Evolutionary conservation across 2,329 filamentous ascomycete species (phyloP), one percentile per base, ranked within the genome.

Genomic region (Neonectria punicea): DNA sequence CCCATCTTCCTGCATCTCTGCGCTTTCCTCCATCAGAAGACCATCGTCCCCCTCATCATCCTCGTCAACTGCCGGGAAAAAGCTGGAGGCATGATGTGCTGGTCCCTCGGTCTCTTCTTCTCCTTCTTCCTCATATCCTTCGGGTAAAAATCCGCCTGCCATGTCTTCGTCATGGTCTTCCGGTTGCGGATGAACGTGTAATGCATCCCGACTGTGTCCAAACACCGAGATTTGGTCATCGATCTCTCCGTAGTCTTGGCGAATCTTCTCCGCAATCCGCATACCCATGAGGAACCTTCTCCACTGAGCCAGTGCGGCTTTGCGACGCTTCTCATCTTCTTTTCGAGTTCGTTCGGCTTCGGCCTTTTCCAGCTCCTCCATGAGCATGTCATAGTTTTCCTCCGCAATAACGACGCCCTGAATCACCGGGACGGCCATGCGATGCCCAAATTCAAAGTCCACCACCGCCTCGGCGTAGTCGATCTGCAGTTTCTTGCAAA

Each of bases 401-500:
- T 89, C 87, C 0, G 95, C 93, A 2, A 98, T 87, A 0, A 99
- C 94, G 0, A 98, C 93, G 1, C 95, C 96, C 58, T 93, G 91
- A 30, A 98, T 92, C 1, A 98, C 89, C 0, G 96, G 96, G 1
- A 98, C 93, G 5, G 96, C 96, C 86, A 96, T 94, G 65, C 96
- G 92, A 72, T 96, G 91, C 0, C 95, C 95, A 77, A 98, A 99
- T 76, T 99, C 96, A 76, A 99, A 99, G 1, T 93, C 96, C 0
- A 94, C 94, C 2, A 97, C 96, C 1, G 96, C 96, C 79, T 98
- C 96, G 0, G 96, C 96, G 72, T 90, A 97, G 75, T 98, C 94
- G 41, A 98, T 91, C 4, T 89, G 89, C 0, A 99, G 83, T 66
- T 92, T 90, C 76, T 93, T 93, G 78, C 95, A 98, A 1, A 98